Evolutionary conservation across 768 basidiomycete genomes (phyloP), one percentile per base, ranked within the genome.

Genomic region (Serendipita indica): DNA sequence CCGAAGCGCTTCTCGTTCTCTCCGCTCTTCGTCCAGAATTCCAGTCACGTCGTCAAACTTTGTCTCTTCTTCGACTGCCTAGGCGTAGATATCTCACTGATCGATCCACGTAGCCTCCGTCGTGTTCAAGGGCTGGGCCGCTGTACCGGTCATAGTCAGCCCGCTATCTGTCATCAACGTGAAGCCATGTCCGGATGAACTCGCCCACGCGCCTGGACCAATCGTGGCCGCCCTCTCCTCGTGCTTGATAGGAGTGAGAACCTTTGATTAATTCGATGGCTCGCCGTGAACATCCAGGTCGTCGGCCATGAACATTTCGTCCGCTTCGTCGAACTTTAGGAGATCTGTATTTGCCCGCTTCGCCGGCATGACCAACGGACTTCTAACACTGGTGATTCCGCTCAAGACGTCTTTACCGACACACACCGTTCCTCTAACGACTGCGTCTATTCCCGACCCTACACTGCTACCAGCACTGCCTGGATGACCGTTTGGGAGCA

Each of bases 401-500:
- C 52, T 20, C 66, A 65, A 58, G 65, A 68, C 27, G 63, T 65
- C 2, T 66, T 46, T 7, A 64, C 65, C 0, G 60, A 61, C 14
- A 64, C 64, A 32, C 25, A 28, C 33, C 37, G 39, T 30, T 39
- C 33, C 18, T 18, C 58, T 25, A 32, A 39, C 22, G 2, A 30
- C 66, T 66, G 33, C 60, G 60, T 37, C 64, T 59, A 60, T 65
- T 65, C 6, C 66, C 66, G 22, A 67, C n/a, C n/a, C n/a, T n/a
- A n/a, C n/a, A 49, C 18, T 43, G 33, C 1, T 33, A 28, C 58
- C 64, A 60, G 32, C n/a, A 25, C 39, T 1, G 66, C 64, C 25
- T 60, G 45, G 12, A 7, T 25, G 41, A 2, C 87, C 88, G 63
- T 92, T 92, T 0, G 89, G 89, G 34, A 84, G 75, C 80, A 88